A percentile compares a stretch with the other conserved stretches of the same genome.
Evolutionary conservation across 75 land plant species (phyloP).

Genomic region (Selaginella tamariscina): DNA sequence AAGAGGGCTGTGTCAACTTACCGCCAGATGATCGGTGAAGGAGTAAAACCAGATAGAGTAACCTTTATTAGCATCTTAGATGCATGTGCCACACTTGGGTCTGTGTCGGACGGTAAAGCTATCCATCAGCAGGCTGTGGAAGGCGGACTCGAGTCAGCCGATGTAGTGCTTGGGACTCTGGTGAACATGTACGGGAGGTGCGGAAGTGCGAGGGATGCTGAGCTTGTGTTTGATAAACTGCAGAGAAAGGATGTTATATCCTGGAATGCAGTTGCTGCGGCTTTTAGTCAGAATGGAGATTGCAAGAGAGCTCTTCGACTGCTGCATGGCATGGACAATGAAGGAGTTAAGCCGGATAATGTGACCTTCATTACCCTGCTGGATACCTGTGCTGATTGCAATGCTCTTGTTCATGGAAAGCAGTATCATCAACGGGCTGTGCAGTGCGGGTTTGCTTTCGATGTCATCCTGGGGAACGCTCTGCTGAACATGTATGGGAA

Average conservation of each 20-base stretch:
- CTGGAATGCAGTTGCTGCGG: background rate
- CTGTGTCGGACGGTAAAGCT: conserved; percentile 27
- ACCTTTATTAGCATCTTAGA: conserved; percentile 28
- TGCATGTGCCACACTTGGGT: conserved; percentile 31
- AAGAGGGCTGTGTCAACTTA: background rate
- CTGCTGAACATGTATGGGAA: conserved; percentile 64
- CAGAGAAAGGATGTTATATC: background rate
- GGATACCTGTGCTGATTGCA: conserved; percentile 28
- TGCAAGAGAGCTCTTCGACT: background rate
- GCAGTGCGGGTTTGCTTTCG: conserved; percentile 14
- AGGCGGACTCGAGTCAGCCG: conserved; percentile 17
- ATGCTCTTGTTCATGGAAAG: conserved; percentile 29
- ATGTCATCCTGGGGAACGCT: conserved; percentile 31
- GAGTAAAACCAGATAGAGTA: conserved; percentile 20
- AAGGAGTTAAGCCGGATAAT: conserved; percentile 19
- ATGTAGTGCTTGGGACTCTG: background rate
- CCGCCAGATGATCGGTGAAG: conserved; percentile 20
- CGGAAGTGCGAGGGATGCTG: background rate
- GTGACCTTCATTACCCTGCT: conserved; percentile 42
- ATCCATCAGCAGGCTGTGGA: conserved; percentile 29
- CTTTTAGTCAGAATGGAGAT: background rate
- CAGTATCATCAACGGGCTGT: conserved; percentile 35
- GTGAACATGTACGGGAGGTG: background rate
- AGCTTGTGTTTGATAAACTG: background rate
- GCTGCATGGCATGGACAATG: conserved; percentile 17